Conservation (phyloP, 768 basidiomycete genomes). For the Leucocoprinus birnbaumii region DNA sequence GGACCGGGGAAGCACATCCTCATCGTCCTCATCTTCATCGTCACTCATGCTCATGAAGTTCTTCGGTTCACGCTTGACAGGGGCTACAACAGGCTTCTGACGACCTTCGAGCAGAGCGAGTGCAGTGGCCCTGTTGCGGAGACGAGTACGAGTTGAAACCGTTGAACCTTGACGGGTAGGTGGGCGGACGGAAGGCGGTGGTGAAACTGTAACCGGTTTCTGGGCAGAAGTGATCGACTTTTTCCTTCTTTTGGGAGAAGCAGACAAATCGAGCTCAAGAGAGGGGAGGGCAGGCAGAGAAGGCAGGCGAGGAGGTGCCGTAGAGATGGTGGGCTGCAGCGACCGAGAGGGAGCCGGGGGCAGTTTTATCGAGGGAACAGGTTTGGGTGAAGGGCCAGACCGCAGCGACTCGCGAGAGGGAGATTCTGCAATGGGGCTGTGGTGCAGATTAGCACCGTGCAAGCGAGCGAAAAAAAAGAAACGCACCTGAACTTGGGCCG, state of each 20-base stretch:
- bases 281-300: conserved; percentile 25
- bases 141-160: conserved; percentile 43
- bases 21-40: conserved; percentile 61
- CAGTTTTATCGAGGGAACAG: conserved; percentile 50
- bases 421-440: conserved; percentile 23
- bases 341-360: conserved; percentile 37
- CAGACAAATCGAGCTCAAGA: conserved; percentile 21
- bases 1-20: conserved; percentile 21
- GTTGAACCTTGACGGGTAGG: conserved; percentile 26
- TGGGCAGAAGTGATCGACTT: conserved; percentile 19
- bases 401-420: conserved; percentile 39
- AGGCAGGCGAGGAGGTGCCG: conserved; percentile 28
- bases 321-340: conserved; percentile 17
- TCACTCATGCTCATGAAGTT: conserved; percentile 73
- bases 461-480: background rate
- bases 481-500: conserved; percentile 22
- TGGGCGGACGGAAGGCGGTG: conserved; percentile 3
- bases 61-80: conserved; percentile 17
- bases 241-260: conserved; percentile 10
- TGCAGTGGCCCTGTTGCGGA: conserved; percentile 52
- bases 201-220: conserved; percentile 16
- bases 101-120: conserved; percentile 66
- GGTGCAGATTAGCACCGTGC: background rate
- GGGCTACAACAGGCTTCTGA: conserved; percentile 15
- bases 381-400: conserved; percentile 57